These are phyloP conservation scores for Boletus vermiculosoides DNA, from an alignment of 768 basidiomycete genomes.

Conservation along the genomic window DNA sequence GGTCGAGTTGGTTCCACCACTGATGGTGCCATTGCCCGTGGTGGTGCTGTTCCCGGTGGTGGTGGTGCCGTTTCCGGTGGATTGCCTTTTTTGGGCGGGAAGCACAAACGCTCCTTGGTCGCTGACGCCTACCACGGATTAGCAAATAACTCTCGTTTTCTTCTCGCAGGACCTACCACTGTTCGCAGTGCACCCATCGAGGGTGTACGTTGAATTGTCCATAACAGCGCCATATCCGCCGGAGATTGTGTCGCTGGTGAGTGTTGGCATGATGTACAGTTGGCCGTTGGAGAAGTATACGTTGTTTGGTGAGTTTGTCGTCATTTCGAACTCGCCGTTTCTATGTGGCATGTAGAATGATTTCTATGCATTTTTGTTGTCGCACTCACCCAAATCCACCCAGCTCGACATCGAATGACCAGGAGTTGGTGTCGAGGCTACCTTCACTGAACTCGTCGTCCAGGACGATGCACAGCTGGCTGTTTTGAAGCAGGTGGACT, in stretches of 20 bases:
- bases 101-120: constrained; percentile 28
- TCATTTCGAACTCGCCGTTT: constrained; percentile 59
- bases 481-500: constrained; percentile 36
- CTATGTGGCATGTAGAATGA: constrained; percentile 16
- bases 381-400: constrained; percentile 48
- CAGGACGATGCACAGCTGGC: constrained; percentile 44
- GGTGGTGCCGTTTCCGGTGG: constrained; percentile 6
- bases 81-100: constrained; percentile 27
- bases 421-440: constrained; percentile 43
- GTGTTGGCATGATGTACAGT: constrained; percentile 59
- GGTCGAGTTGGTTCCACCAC: constrained; percentile 22
- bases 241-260: constrained; percentile 48
- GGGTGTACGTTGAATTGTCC: constrained; percentile 38
- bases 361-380: neutral
- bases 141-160: neutral
- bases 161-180: constrained; percentile 1
- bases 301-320: constrained; percentile 40
- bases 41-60: constrained; percentile 4
- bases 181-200: constrained; percentile 37
- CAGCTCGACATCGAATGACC: constrained; percentile 51
- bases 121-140: constrained; percentile 7
- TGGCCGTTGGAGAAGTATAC: constrained; percentile 47
- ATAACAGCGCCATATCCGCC: constrained; percentile 37
- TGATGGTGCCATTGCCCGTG: neutral
- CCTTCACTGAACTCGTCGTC: constrained; percentile 46